Base-by-base conservation (phyloP, 2,329 filamentous ascomycete species). In the Zymoseptoria tritici region DNA sequence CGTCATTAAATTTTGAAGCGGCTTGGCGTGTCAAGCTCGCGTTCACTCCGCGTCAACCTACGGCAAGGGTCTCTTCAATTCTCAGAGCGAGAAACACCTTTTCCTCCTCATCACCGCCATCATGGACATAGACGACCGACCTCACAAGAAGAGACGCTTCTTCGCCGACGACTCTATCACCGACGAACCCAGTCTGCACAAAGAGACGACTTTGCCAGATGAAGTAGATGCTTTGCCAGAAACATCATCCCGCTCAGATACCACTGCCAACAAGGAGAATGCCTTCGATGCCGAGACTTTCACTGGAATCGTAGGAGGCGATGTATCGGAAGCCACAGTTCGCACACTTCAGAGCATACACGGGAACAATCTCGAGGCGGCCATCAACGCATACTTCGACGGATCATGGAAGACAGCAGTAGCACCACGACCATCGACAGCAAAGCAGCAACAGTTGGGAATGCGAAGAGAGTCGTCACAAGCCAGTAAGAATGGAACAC, bases 341-440 rank as follows among this genome's bases (percentile, higher is more conserved):
- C 64, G 75, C 22, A 79, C 73, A 55, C 74, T 87, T 52, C 79
- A 79, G 62, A 70, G 76, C 36, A 76, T 75, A 53, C 80, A 82
- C 55, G 79, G 77, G 49, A 77, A 78, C 61, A 77, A 85, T 69
- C 75, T 85, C 22, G 80, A 86, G 68, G 77, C 78, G 74, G 84
- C 85, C 52, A 82, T 87, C 65, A 86, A 87, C 69, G 77, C 86
- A 60, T 87, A 83, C 67, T 78, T 86, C 46, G 84, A 87, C 67
- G 84, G 84, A 21, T 85, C 84, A 5, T 86, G 83, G 83, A 80
- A 79, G 62, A 46, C 60, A 21, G 57, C 58, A 49, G 55, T 52
- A 50, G 55, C 58, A 21, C 42, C 55, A 22, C 26, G 21, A 21
- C 42, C 11, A 9, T 16, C 20, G 21, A 16, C 46, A 13, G 51